These are phyloP conservation scores for Phytophthora hybrid DNA, from an alignment of 352 stramenopile genomes.

Conservation along the genomic window DNA sequence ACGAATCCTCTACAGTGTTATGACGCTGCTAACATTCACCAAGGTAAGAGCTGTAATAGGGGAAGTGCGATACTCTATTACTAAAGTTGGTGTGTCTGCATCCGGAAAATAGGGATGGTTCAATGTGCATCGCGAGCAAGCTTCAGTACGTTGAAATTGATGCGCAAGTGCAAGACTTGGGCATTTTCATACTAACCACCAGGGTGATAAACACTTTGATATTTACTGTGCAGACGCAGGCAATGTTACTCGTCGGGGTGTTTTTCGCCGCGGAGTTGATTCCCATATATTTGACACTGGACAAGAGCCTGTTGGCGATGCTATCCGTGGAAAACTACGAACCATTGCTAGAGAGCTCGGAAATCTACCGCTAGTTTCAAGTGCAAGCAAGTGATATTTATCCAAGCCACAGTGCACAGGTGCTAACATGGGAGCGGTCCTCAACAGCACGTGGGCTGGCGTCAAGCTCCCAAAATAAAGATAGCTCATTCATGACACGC, in stretches of 20 bases:
- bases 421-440: slow-evolving; percentile 2
- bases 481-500: slow-evolving; percentile 20
- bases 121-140: slow-evolving; percentile 75
- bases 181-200: background rate
- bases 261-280: slow-evolving; percentile 84
- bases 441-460: slow-evolving; percentile 8
- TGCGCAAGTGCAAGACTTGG: background rate
- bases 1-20: slow-evolving; percentile 89
- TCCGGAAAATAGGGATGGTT: slow-evolving; percentile 72
- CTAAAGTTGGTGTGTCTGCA: background rate
- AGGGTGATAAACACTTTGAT: background rate
- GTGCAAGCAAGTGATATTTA: slow-evolving; percentile 30
- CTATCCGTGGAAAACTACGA: slow-evolving; percentile 87
- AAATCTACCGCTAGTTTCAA: slow-evolving; percentile 27
- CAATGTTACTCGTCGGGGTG: slow-evolving; percentile 84
- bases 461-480: slow-evolving; percentile 34
- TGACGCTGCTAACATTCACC: slow-evolving; percentile 89
- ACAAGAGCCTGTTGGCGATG: slow-evolving; percentile 78
- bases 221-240: slow-evolving; percentile 59
- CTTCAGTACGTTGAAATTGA: slow-evolving; percentile 51
- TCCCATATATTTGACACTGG: slow-evolving; percentile 82
- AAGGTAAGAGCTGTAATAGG: slow-evolving; percentile 50
- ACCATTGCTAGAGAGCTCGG: slow-evolving; percentile 66
- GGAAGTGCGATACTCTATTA: background rate
- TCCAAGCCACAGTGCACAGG: background rate